A percentile compares a stretch with the other conserved stretches of the same genome.
Conservation (phyloP, 495 filamentous ascomycete species). For the Penicillium psychrofluorescens region DNA sequence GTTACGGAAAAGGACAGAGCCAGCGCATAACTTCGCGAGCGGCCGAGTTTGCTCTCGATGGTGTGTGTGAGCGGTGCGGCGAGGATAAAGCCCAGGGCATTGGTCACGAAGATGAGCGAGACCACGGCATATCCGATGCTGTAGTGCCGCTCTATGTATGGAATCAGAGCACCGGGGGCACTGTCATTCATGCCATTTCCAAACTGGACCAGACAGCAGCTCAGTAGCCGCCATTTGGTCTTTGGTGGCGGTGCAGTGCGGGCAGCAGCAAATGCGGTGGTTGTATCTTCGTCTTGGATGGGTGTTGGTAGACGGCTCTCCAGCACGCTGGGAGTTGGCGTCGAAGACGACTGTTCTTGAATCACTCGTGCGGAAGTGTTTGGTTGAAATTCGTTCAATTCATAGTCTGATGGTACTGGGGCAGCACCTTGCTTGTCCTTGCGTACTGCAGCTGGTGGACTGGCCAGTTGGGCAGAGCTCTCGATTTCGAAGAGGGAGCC, state of each 20-base stretch:
- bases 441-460: slow-evolving; percentile 22
- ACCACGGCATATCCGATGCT: slow-evolving; percentile 65
- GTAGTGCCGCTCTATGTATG: slow-evolving; percentile 67
- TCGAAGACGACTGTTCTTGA: not conserved
- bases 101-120: slow-evolving; percentile 72
- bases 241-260: slow-evolving; percentile 44
- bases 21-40: slow-evolving; percentile 52
- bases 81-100: slow-evolving; percentile 68
- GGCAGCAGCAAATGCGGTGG: slow-evolving; percentile 50
- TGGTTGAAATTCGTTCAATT: slow-evolving; percentile 28
- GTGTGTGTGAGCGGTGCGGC: slow-evolving; percentile 55
- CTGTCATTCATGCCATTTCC: slow-evolving; percentile 54
- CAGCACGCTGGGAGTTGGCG: slow-evolving; percentile 37
- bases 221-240: slow-evolving; percentile 26
- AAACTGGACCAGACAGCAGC: slow-evolving; percentile 39
- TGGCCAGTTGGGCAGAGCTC: slow-evolving; percentile 18
- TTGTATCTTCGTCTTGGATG: slow-evolving; percentile 15
- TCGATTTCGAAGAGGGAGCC: slow-evolving; percentile 29
- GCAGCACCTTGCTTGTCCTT: slow-evolving; percentile 23
- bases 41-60: slow-evolving; percentile 49
- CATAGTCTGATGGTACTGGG: slow-evolving; percentile 17
- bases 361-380: not conserved
- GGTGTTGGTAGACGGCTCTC: slow-evolving; percentile 46
- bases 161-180: slow-evolving; percentile 66
- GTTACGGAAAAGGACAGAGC: slow-evolving; percentile 40